These are phyloP conservation scores for Rosa rugosa DNA, from an alignment of 306 rosid species.

Conservation along the genomic window DNA sequence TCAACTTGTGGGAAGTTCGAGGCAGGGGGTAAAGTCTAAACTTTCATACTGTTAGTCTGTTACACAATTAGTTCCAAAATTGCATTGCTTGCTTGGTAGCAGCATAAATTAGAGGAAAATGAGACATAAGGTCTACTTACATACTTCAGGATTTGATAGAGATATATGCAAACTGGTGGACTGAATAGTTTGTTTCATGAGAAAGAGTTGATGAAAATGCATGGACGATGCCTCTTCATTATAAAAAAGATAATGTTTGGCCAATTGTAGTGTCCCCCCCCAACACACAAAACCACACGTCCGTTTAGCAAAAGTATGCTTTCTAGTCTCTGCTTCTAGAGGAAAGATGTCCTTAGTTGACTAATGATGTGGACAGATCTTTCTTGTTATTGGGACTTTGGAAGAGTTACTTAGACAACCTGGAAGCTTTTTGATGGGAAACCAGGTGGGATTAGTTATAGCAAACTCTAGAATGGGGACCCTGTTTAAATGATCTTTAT, in stretches of 20 bases:
- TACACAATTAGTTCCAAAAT: not conserved
- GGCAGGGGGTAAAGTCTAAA: slow-evolving; percentile 52
- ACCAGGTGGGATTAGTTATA: not conserved
- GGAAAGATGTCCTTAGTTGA: not conserved
- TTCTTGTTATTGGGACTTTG: not conserved
- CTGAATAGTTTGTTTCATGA: slow-evolving; percentile 8
- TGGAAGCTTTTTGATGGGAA: not conserved
- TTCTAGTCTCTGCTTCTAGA: not conserved
- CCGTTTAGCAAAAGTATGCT: not conserved
- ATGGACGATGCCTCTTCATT: not conserved
- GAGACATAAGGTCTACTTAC: not conserved
- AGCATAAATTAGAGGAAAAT: slow-evolving; percentile 1
- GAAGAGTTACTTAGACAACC: not conserved
- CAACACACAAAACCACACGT: too few relatives aligned
- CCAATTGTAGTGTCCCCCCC: not conserved
- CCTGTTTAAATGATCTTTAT: not conserved
- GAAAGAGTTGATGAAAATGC: slow-evolving; percentile 7
- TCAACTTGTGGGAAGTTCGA: slow-evolving; percentile 76
- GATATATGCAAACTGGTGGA: slow-evolving; percentile 7
- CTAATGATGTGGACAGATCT: not conserved
- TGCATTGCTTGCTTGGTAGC: not conserved
- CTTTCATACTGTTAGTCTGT: not conserved
- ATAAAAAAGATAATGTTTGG: not conserved
- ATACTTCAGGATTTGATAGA: not conserved
- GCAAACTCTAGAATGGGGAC: not conserved